Percentiles rank a stretch among this genome's conserved stretches.
Evolutionary conservation across 1,139 yeast genomes (phyloP).

Genomic region (Pichia sorboxylosa): DNA sequence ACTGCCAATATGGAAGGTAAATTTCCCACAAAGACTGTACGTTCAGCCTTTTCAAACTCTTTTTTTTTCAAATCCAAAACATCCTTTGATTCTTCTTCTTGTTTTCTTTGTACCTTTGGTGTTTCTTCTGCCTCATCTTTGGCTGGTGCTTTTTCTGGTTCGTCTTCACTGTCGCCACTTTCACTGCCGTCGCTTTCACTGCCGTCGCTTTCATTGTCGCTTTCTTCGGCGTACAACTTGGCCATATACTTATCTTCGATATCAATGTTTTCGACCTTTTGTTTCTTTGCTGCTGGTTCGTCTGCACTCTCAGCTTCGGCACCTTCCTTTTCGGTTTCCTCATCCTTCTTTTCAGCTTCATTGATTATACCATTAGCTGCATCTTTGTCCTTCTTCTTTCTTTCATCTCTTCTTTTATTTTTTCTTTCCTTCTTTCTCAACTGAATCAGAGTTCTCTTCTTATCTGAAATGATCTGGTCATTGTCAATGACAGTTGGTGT

Average conservation of each 20-base stretch:
- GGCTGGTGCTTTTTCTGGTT: conserved; percentile 25
- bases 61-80: conserved; percentile 47
- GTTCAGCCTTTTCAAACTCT: conserved; percentile 76
- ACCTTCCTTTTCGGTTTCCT: conserved; percentile 2
- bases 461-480: conserved; percentile 22
- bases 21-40: conserved; percentile 86
- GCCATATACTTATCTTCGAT: conserved; percentile 11
- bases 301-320: conserved; percentile 4
- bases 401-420: conserved; percentile 10
- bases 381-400: conserved; percentile 1
- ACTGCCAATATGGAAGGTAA: conserved; percentile 56
- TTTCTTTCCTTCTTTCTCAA: conserved; percentile 15
- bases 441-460: conserved; percentile 15
- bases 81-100: conserved; percentile 19
- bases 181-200: conserved; percentile 24
- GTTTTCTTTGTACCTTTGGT: conserved; percentile 13
- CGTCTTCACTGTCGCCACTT: conserved; percentile 15
- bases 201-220: conserved; percentile 13
- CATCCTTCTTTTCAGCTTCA: conserved; percentile 3
- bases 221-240: conserved; percentile 4
- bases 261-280: conserved; percentile 4
- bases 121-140: conserved; percentile 18
- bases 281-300: no score
- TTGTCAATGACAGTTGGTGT: conserved; percentile 28
- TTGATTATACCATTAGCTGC: background rate